Evolutionary conservation across 495 filamentous ascomycete genomes (phyloP).

Genomic region (Neohortaea acidophila): DNA sequence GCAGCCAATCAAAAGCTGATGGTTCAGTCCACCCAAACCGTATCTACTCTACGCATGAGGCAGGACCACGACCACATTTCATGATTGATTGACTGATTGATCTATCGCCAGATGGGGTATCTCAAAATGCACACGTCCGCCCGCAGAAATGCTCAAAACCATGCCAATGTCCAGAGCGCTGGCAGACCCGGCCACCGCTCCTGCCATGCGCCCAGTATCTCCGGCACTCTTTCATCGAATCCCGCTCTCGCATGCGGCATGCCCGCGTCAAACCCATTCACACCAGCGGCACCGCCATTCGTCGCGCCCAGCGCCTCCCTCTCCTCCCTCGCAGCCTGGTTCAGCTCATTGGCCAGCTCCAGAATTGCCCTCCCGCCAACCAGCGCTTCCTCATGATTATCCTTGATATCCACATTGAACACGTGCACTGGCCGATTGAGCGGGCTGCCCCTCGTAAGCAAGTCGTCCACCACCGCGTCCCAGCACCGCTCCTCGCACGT

Average conservation of each 20-base stretch:
- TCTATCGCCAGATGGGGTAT: no score
- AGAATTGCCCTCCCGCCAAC: constrained; percentile 84
- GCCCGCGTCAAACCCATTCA: constrained; percentile 52
- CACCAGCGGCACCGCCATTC: constrained; percentile 33
- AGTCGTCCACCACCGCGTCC: constrained; percentile 93
- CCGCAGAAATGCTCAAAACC: constrained; percentile 73
- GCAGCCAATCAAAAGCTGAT: no score
- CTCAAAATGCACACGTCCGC: no score
- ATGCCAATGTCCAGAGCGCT: constrained; percentile 85
- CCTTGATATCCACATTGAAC: constrained; percentile 94
- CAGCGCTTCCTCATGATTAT: constrained; percentile 93
- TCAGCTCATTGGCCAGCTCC: constrained; percentile 75
- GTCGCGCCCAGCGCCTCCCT: constrained; percentile 33
- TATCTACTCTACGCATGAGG: no score
- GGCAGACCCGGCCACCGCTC: constrained; percentile 84
- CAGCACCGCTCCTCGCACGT: constrained; percentile 98
- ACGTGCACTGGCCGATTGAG: constrained; percentile 90
- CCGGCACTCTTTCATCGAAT: constrained; percentile 88
- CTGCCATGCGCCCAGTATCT: constrained; percentile 91
- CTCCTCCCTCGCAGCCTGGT: constrained; percentile 67
- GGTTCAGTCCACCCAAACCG: no score
- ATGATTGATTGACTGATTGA: no score
- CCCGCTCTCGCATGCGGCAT: constrained; percentile 48
- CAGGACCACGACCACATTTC: no score
- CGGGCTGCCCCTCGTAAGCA: constrained; percentile 64